Evolutionary conservation across 441 rosid genomes (phyloP), one percentile per base, ranked within the genome.

Genomic region (Breynia disticha): DNA sequence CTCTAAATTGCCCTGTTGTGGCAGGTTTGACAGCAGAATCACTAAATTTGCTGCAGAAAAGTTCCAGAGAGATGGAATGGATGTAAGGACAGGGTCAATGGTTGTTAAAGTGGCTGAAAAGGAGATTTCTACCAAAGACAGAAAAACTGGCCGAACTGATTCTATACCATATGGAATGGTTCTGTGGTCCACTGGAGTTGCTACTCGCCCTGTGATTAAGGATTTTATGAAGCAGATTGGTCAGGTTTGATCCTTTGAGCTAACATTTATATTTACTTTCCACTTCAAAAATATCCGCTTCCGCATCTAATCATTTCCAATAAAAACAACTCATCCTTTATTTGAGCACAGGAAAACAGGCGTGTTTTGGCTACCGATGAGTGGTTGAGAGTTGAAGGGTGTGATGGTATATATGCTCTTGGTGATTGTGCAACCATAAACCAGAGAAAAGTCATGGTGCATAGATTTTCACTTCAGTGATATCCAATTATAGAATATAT

Each of bases 151-250:
- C 87, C 19, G 76, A 80, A 65, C 68, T 64, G 46, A 54, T 74
- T 64, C 84, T 28, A 70, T 79, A 22, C 96, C 99, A 19, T 85
- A 90, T 60, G 99, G 99, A 49, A 81, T 94, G 96, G 83, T 78
- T 56, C 89, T 94, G 61, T 94, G 99, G 99, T 94, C 99, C 60
- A 94, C 99, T 58, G 97, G 99, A 56, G 80, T 90, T 67, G 99
- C 91, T 63, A 78, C 93, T 52, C 90, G 74, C 54, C 86, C 96
- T 50, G 90, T 87, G 46, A 71, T 87, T 16, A 90, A 56, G 76
- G 95, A 87, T 63, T 94, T 86, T 55, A 94, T 94, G 99, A 71
- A 80, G 76, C 87, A 84, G 70, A 71, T 90, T 74, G 91, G 96
- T 22, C 99, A 94, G 97, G 99, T 93, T 46, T 68, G 63, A 43